A percentile compares a stretch with the other conserved stretches of the same genome.
phyloP scores from a whole-genome alignment of 257 asterid species.

The Solanum chaucha region DNA sequence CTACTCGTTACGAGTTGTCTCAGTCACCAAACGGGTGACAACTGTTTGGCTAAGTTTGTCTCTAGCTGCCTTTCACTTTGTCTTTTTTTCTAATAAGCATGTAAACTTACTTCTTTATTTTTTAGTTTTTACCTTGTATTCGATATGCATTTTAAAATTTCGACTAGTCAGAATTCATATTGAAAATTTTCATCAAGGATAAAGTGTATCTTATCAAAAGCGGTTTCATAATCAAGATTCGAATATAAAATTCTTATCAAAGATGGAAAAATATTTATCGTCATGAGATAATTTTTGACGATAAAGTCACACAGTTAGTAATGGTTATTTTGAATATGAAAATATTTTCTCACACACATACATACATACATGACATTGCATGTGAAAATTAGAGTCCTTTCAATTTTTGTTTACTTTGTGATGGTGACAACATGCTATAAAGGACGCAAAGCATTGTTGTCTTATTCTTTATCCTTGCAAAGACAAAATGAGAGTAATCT shows the following conservation, averaged over 20 bases:
- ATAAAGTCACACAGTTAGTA: not conserved
- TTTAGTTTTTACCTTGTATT: not conserved
- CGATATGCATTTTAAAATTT: not conserved
- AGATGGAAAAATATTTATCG: not conserved
- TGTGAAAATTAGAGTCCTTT: conserved; percentile 15
- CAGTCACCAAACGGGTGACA: not conserved
- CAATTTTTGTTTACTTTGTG: conserved; percentile 8
- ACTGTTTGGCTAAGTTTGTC: not conserved
- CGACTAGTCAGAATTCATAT: not conserved
- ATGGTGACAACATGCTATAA: conserved; percentile 10
- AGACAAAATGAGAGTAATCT: not conserved
- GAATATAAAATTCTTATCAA: not conserved
- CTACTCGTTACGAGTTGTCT: not conserved
- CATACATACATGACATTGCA: conserved; percentile 3
- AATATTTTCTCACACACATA: not conserved
- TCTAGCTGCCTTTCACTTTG: not conserved
- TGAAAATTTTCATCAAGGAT: not conserved
- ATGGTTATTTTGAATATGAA: not conserved
- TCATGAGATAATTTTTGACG: not conserved
- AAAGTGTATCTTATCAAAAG: not conserved
- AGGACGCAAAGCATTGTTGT: not conserved
- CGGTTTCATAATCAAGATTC: not conserved
- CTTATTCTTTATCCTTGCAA: not conserved
- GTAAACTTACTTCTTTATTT: not conserved
- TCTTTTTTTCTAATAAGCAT: not conserved